Percentiles rank a stretch among this genome's conserved stretches.
phyloP scores from a whole-genome alignment of 2,329 filamentous ascomycete genomes.

The Colletotrichum chrysophilum region DNA sequence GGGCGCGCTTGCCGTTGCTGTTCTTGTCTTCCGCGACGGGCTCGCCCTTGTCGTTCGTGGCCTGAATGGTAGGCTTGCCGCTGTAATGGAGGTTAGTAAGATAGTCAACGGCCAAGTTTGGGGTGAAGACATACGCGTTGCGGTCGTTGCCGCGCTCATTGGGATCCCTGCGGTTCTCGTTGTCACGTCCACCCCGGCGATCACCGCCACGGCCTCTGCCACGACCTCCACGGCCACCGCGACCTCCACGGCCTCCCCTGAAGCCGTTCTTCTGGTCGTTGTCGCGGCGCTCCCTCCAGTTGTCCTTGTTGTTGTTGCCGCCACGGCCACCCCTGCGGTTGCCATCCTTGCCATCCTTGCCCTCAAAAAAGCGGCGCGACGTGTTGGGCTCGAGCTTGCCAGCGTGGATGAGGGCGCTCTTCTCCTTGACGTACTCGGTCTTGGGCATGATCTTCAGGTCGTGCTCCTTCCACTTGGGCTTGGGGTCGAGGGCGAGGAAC shows the following conservation, averaged over 20 bases:
- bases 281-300: constrained; percentile 70
- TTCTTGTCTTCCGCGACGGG: constrained; percentile 27
- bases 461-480: constrained; percentile 83
- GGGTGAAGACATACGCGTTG: constrained; percentile 33
- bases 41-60: constrained; percentile 44
- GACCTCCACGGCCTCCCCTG: constrained; percentile 46
- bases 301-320: constrained; percentile 46
- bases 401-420: constrained; percentile 72
- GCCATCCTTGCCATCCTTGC: constrained; percentile 36
- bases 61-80: constrained; percentile 48
- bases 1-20: constrained; percentile 57
- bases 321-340: constrained; percentile 38
- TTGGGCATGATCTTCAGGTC: constrained; percentile 87
- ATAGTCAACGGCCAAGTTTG: not conserved
- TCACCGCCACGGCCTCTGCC: constrained; percentile 49
- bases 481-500: constrained; percentile 80
- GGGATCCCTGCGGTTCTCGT: constrained; percentile 36
- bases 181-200: constrained; percentile 38
- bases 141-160: constrained; percentile 34
- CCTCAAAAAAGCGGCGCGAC: constrained; percentile 54
- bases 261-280: constrained; percentile 67
- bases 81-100: constrained; percentile 26
- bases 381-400: constrained; percentile 70
- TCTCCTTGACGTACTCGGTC: constrained; percentile 83
- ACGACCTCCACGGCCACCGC: constrained; percentile 40